Evolutionary conservation across 2,329 filamentous ascomycete species (phyloP), one percentile per base, ranked within the genome.

Genomic region (Nemania serpens): DNA sequence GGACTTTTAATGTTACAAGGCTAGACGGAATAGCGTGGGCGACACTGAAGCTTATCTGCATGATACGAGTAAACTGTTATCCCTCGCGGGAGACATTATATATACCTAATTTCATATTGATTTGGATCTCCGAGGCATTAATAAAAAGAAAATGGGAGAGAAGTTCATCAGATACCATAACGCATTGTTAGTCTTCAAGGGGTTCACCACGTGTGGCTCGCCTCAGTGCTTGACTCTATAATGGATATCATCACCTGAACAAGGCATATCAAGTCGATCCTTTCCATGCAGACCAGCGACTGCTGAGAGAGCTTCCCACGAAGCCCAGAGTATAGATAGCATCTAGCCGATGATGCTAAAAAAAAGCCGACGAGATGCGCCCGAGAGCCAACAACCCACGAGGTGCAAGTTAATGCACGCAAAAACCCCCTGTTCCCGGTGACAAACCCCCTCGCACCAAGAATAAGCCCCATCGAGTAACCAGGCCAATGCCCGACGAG

Each of bases 391-490:
- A 33, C 15, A 18, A 6, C 12, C 34, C 29, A 7, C 25, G 43
- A 34, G 36, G 22, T 17, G 20, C 25, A 3, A 29, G 7, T 7
- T 3, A 3, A 29, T 29, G 7, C 25, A 29, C 25, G 25, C 25
- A 52, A 81, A 77, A 76, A 73, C 70, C 79, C 78, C 77, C 77
- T 72, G 75, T 37, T 71, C 74, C 71, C 84, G n/a, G 39, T 59
- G 75, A 73, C 74, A 78, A 76, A 78, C 79, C 90, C 90, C 90
- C 92, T 97, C 93, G 93, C 90, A 85, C 93, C 94, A 90, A 97
- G 92, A 97, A 97, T 98, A 93, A 97, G 94, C 94, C 94, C 94
- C 94, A 96, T 98, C 93, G 93, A 97, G 94, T 98, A 96, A 97
- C 91, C 84, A 79, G 76, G 75, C 73, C 68, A 7, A 4, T 41